Conservation (phyloP, 192 early-diverging fungal species). For the Podila clonocystis region DNA sequence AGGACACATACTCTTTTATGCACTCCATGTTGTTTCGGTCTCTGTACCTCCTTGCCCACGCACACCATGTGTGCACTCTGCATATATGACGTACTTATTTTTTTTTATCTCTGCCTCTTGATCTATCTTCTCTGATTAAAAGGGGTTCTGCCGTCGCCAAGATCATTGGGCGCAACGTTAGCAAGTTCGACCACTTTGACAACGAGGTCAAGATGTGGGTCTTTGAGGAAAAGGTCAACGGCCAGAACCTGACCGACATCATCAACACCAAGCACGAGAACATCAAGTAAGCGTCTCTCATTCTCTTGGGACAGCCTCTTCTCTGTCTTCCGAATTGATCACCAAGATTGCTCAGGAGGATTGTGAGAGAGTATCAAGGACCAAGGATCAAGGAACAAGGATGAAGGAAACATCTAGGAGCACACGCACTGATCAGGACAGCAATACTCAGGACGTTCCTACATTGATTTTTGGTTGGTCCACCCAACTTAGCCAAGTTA, state of each 20-base stretch:
- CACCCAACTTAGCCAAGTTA: too few species aligned
- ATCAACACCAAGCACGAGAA: conserved; percentile 96
- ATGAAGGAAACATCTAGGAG: too few species aligned
- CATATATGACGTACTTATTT: too few species aligned
- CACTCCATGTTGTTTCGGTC: too few species aligned
- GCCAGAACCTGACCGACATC: conserved; percentile 87
- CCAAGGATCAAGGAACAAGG: too few species aligned
- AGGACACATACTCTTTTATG: neutral
- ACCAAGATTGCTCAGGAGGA: too few species aligned
- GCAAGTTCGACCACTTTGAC: conserved; percentile 69
- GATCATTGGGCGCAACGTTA: conserved; percentile 89
- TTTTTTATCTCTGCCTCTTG: neutral
- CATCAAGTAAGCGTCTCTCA: conserved; percentile 62
- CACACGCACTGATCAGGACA: too few species aligned
- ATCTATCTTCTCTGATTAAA: neutral
- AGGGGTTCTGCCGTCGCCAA: conserved; percentile 95
- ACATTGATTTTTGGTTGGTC: too few species aligned
- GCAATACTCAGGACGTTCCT: too few species aligned
- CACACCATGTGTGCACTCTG: neutral
- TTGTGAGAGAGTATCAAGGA: too few species aligned
- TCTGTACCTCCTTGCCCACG: too few species aligned
- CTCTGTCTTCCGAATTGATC: too few species aligned
- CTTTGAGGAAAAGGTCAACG: conserved; percentile 87
- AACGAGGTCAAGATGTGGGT: conserved; percentile 93
- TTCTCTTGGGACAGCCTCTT: neutral